Evolutionary conservation across 805 yeast species (phyloP), one percentile per base, ranked within the genome.

Genomic region (Candida nitratophila): DNA sequence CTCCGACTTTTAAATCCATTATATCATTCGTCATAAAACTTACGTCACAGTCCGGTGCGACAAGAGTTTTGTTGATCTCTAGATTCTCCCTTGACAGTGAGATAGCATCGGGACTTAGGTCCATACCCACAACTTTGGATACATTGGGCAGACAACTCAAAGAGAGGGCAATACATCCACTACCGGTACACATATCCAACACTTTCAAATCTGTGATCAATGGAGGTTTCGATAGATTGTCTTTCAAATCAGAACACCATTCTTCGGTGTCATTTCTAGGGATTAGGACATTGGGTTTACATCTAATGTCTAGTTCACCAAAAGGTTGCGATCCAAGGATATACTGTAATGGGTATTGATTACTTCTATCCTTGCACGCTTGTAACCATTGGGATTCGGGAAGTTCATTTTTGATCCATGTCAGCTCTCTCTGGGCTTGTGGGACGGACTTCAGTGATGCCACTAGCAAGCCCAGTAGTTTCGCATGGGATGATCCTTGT

Each of bases 211-310:
- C 21, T 9, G 27, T 24, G 10, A 7, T 24, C 6, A 24, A 29
- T 3, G 35, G 29, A 20, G 24, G 24, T 5, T 40, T 42, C 16
- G 52, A 40, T 1, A 55, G 41, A 8, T 47, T 26, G 9, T 48
- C 47, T 0, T 66, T 61, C 19, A 84, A 57, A 44, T 70, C 70
- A 26, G 65, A 31, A 10, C 75, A 68, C 97, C 97, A 91, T 55
- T 88, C 96, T 59, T 91, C 98, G 0, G 99, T 91, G 58, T 91
- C 99, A 84, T 91, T 81, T 41, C 99, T 65, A 0, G 99, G 98
- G 24, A 91, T 90, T 47, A 91, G 65, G 2, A 88, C 97, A 0
- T 79, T 79, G 1, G 66, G 67, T 26, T 61, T 54, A 54, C 96
- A 86, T 22, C 54, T 45, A 4, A 91, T 71, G 12, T 75, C 77